These are phyloP conservation scores for Capsicum rhomboideum DNA, from an alignment of 257 asterid genomes.

Conservation along the genomic window DNA sequence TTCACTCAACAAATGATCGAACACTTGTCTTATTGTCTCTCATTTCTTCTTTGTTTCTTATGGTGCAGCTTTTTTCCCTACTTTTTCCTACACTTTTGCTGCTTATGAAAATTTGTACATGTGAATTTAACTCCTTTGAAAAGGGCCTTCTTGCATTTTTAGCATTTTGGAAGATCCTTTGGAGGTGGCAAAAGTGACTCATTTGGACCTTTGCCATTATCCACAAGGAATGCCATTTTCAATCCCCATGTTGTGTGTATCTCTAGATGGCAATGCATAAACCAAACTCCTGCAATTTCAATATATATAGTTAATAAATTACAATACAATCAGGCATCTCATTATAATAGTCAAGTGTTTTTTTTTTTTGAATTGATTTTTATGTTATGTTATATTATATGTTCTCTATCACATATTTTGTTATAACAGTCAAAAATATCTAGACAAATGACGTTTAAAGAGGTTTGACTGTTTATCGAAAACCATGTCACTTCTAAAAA, in stretches of 20 bases:
- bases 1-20: not conserved
- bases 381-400: not conserved
- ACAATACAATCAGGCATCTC: not conserved
- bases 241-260: slow-evolving; percentile 92
- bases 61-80: not conserved
- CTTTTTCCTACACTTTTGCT: not conserved
- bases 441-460: too few species aligned
- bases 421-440: not conserved
- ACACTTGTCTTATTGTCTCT: not conserved
- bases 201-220: slow-evolving; percentile 64
- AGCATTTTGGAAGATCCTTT: slow-evolving; percentile 70
- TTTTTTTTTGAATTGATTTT: not conserved
- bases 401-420: not conserved
- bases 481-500: too few species aligned
- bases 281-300: slow-evolving; percentile 57
- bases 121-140: not conserved
- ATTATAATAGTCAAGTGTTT: too few species aligned
- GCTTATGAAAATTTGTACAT: not conserved
- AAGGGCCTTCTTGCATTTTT: not conserved
- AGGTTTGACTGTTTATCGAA: too few species aligned
- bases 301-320: too few species aligned
- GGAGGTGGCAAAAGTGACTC: slow-evolving; percentile 73
- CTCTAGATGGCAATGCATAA: slow-evolving; percentile 90
- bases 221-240: slow-evolving; percentile 83
- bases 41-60: not conserved